Evolutionary conservation across 2,329 filamentous ascomycete genomes (phyloP).

Genomic region (Phaeosphaeria sp.): DNA sequence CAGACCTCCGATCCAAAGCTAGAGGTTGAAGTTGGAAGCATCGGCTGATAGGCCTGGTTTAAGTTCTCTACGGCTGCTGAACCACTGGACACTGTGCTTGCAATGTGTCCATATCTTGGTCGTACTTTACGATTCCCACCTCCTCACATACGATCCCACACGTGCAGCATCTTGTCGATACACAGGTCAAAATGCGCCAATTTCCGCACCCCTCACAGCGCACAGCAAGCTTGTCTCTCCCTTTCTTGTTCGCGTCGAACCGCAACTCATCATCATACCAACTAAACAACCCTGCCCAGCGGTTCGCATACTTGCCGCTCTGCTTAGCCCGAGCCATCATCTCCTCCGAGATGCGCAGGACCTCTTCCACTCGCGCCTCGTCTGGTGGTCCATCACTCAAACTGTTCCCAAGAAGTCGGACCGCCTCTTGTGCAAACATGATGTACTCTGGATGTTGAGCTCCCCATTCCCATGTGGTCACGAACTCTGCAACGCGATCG

Average conservation of each 20-base stretch:
- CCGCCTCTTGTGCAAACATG: background rate
- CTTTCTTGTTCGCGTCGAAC: background rate
- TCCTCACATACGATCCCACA: background rate
- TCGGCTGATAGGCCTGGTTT: too few species aligned
- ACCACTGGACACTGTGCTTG: too few species aligned
- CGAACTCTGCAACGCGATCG: background rate
- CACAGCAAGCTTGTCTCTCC: background rate
- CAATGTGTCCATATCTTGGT: background rate
- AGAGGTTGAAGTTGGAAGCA: too few species aligned
- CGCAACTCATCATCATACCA: background rate
- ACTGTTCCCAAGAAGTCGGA: background rate
- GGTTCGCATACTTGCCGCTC: background rate
- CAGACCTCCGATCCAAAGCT: too few species aligned
- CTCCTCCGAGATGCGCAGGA: background rate
- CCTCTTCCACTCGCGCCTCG: background rate
- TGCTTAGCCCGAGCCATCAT: background rate
- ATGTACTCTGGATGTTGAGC: background rate
- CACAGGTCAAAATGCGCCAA: background rate
- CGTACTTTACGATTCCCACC: background rate
- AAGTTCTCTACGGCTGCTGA: too few species aligned
- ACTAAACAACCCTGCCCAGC: background rate
- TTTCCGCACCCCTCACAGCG: background rate
- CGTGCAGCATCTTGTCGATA: background rate
- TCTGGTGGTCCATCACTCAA: background rate
- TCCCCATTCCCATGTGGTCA: background rate